Conservation (phyloP, 345 rosid genomes). For the Psidium friedrichsthalianum region DNA sequence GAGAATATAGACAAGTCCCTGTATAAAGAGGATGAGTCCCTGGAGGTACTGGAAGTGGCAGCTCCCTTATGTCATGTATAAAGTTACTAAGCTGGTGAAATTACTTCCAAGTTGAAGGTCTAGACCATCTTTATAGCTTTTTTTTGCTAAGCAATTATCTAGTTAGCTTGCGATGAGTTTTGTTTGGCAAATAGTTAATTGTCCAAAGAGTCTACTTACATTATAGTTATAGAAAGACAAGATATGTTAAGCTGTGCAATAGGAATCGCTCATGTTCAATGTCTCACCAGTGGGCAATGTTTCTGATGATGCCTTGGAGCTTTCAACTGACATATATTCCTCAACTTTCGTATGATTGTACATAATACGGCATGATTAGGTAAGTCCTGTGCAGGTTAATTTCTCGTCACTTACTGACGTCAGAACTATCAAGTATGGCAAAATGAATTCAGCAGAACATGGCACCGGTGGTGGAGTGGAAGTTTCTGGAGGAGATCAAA, state of each 20-base stretch:
- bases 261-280: not conserved
- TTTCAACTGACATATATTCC: not conserved
- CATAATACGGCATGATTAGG: not conserved
- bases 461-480: conserved; percentile 9
- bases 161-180: not conserved
- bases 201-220: not conserved
- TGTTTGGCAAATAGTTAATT: not conserved
- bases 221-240: not conserved
- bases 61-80: not conserved
- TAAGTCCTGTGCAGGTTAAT: conserved; percentile 37
- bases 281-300: not conserved
- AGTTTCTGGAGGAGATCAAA: conserved; percentile 5
- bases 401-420: conserved; percentile 64
- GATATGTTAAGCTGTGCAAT: not conserved
- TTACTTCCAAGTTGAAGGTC: not conserved
- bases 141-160: not conserved
- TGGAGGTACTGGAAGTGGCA: conserved; percentile 32
- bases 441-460: conserved; percentile 9
- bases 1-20: conserved; percentile 37
- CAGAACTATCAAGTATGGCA: conserved; percentile 32
- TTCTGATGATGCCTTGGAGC: not conserved
- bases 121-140: too few relatives aligned
- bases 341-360: not conserved
- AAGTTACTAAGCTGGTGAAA: not conserved
- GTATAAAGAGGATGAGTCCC: conserved; percentile 66